Evolutionary conservation across 768 basidiomycete genomes (phyloP).

Genomic region (Chalciporus sphaerocephalus): DNA sequence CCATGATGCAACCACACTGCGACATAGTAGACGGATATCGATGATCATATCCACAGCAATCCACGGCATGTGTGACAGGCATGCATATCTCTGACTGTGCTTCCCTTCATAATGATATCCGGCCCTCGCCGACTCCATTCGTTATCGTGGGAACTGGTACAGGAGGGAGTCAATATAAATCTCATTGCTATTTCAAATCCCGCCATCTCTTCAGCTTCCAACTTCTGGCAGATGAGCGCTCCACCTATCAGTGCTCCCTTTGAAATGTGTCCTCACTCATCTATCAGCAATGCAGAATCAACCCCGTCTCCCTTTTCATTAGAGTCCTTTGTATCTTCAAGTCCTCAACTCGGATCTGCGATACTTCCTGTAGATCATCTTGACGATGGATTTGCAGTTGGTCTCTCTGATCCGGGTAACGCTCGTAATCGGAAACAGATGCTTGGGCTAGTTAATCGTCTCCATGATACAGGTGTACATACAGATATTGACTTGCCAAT

Average conservation of each 20-base stretch:
- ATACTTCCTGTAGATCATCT: neutral
- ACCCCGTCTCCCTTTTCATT: neutral
- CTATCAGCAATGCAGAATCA: neutral
- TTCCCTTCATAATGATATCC: too few species aligned
- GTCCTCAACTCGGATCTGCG: neutral
- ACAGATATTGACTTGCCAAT: conserved; percentile 65
- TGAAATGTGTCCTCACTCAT: neutral
- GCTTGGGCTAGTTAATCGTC: conserved; percentile 52
- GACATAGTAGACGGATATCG: too few species aligned
- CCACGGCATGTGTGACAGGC: too few species aligned
- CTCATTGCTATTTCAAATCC: too few species aligned
- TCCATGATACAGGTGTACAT: conserved; percentile 66
- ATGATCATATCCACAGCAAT: too few species aligned
- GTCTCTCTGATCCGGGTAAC: conserved; percentile 45
- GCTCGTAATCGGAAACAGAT: conserved; percentile 54
- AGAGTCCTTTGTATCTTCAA: neutral
- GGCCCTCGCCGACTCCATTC: too few species aligned
- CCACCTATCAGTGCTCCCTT: neutral
- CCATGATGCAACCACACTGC: too few species aligned
- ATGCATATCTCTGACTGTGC: too few species aligned
- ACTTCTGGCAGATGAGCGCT: too few species aligned
- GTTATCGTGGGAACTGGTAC: too few species aligned
- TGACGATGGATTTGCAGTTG: conserved; percentile 32
- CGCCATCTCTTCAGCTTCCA: neutral
- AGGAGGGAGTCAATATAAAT: too few species aligned